These are phyloP conservation scores for Penicillium sp. DNA, from an alignment of 2,329 filamentous ascomycete genomes.

Conservation along the genomic window DNA sequence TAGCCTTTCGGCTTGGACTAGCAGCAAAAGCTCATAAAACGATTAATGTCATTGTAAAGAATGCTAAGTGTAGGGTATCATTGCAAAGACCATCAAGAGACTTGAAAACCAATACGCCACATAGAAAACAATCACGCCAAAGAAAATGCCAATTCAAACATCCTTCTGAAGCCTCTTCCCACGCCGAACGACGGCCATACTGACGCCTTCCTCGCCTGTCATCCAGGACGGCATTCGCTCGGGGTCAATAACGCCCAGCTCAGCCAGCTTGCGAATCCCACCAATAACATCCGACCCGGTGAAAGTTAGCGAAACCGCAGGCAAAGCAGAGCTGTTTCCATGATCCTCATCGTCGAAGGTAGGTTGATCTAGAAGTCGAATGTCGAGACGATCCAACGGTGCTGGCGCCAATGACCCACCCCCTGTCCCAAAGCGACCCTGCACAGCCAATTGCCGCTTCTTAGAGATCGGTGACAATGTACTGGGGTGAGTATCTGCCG, in stretches of 20 bases:
- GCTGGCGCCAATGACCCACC: slow-evolving; percentile 37
- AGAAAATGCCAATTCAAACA: slow-evolving; percentile 3
- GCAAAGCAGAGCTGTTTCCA: slow-evolving; percentile 7
- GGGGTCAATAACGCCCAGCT: slow-evolving; percentile 69
- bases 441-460: slow-evolving; percentile 59
- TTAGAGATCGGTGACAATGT: slow-evolving; percentile 46
- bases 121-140: slow-evolving; percentile 4
- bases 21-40: not conserved
- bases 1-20: not conserved
- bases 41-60: not conserved
- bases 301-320: slow-evolving; percentile 58
- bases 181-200: slow-evolving; percentile 64
- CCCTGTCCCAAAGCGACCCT: slow-evolving; percentile 67
- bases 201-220: slow-evolving; percentile 82
- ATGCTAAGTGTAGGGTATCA: slow-evolving; percentile 19
- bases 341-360: slow-evolving; percentile 9
- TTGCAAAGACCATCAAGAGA: slow-evolving; percentile 1
- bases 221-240: slow-evolving; percentile 84
- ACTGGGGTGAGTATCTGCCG: not conserved
- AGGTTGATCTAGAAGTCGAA: slow-evolving; percentile 49
- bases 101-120: slow-evolving; percentile 1
- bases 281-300: slow-evolving; percentile 76
- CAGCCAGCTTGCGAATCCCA: slow-evolving; percentile 73
- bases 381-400: slow-evolving; percentile 49
- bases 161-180: slow-evolving; percentile 45